Percentiles rank a stretch among this genome's conserved stretches.
These are phyloP conservation scores for Rhazya stricta DNA, from an alignment of 257 asterid genomes.

Conservation along the genomic window DNA sequence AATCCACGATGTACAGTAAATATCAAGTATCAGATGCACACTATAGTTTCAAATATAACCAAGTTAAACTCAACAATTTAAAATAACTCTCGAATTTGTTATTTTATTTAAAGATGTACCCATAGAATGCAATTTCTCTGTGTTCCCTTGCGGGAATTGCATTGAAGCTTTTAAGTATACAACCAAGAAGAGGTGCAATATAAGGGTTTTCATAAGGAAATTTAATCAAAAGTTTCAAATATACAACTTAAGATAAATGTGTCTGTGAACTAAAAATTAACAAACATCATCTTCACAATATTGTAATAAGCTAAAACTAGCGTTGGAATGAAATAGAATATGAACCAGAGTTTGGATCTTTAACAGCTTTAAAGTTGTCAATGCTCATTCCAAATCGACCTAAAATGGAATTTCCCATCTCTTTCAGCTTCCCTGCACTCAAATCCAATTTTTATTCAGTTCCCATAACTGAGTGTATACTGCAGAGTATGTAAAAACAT, in stretches of 20 bases:
- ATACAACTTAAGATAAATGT: neutral
- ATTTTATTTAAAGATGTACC: too few species aligned
- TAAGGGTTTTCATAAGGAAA: neutral
- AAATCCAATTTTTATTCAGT: neutral
- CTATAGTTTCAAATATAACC: too few species aligned
- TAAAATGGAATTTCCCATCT: constrained; percentile 80
- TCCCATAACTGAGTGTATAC: neutral
- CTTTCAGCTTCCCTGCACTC: constrained; percentile 76
- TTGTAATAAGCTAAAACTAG: constrained; percentile 24
- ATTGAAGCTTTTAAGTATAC: neutral
- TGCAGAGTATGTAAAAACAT: neutral
- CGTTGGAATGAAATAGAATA: constrained; percentile 71
- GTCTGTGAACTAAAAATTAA: neutral
- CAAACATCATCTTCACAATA: neutral
- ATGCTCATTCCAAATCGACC: constrained; percentile 95
- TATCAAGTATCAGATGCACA: too few species aligned
- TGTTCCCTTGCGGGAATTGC: too few species aligned
- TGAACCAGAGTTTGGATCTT: constrained; percentile 91
- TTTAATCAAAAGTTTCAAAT: neutral
- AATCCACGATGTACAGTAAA: too few species aligned
- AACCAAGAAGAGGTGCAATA: neutral
- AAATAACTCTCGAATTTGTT: too few species aligned
- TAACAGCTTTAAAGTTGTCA: constrained; percentile 85
- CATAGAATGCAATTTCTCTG: too few species aligned
- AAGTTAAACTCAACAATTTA: too few species aligned